A percentile compares a stretch with the other conserved stretches of the same genome.
phyloP scores from a whole-genome alignment of 371 early-diverging fungal genomes.

The Chytridium lagenaria region DNA sequence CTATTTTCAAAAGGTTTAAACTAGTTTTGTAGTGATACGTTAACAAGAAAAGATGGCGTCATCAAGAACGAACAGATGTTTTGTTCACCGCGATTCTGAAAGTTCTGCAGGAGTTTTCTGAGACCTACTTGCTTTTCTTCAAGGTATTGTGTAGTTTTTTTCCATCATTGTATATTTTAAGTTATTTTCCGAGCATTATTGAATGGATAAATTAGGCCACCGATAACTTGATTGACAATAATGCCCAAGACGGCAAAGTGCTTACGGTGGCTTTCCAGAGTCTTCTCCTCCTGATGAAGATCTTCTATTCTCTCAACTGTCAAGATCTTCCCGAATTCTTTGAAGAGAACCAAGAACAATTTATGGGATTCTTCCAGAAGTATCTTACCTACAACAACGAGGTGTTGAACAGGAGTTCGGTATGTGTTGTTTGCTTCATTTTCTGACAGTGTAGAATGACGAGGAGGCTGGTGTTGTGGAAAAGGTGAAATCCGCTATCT shows the following conservation, averaged over 20 bases:
- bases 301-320: conserved; percentile 89
- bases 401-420: conserved; percentile 63
- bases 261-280: conserved; percentile 76
- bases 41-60: conserved; percentile 79
- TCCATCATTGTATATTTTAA: background rate
- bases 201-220: too few species aligned
- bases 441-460: conserved; percentile 64
- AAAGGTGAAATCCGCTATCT: conserved; percentile 86
- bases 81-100: conserved; percentile 88
- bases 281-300: conserved; percentile 78
- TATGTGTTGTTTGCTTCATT: conserved; percentile 35
- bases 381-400: conserved; percentile 84
- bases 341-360: conserved; percentile 83
- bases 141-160: conserved; percentile 48
- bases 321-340: conserved; percentile 97
- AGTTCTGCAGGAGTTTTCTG: conserved; percentile 84
- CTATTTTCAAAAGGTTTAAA: conserved; percentile 83
- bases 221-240: conserved; percentile 76
- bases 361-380: conserved; percentile 81
- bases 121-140: conserved; percentile 81
- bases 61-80: conserved; percentile 76
- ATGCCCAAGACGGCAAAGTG: conserved; percentile 65
- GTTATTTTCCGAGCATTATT: too few species aligned
- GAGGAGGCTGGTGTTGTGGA: conserved; percentile 87
- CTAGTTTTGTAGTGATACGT: background rate